Conservation (phyloP, 805 yeast genomes). For the Spathaspora sp. region DNA sequence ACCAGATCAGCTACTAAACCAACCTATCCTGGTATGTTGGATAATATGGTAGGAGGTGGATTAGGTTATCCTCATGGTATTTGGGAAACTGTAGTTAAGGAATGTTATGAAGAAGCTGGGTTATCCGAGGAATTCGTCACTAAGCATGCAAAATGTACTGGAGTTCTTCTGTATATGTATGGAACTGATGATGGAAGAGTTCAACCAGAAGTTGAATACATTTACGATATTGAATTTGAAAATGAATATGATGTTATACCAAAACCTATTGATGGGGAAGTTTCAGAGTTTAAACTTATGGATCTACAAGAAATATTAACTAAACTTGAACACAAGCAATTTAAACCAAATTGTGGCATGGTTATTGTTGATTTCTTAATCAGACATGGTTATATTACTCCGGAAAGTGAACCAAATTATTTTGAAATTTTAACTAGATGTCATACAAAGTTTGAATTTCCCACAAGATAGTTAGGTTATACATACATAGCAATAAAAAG, state of each 20-base stretch:
- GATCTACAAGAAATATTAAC: slow-evolving; percentile 51
- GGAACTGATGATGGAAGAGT: slow-evolving; percentile 49
- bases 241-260: slow-evolving; percentile 44
- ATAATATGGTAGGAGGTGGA: slow-evolving; percentile 95
- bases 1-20: slow-evolving; percentile 71
- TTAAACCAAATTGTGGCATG: slow-evolving; percentile 86
- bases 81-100: slow-evolving; percentile 77
- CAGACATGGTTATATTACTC: slow-evolving; percentile 73
- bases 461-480: not conserved
- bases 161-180: slow-evolving; percentile 67
- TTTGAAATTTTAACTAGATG: slow-evolving; percentile 53
- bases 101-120: slow-evolving; percentile 90
- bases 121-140: slow-evolving; percentile 50
- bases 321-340: slow-evolving; percentile 53
- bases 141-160: slow-evolving; percentile 45
- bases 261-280: slow-evolving; percentile 49
- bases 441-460: slow-evolving; percentile 69
- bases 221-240: slow-evolving; percentile 66
- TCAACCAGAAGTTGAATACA: slow-evolving; percentile 86
- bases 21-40: slow-evolving; percentile 88
- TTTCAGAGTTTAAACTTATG: slow-evolving; percentile 67
- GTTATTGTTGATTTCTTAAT: slow-evolving; percentile 80
- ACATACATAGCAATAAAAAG: not conserved
- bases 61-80: slow-evolving; percentile 76
- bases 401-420: slow-evolving; percentile 64